Conservation (phyloP, 768 basidiomycete species). For the Lactifluus piperatus region DNA sequence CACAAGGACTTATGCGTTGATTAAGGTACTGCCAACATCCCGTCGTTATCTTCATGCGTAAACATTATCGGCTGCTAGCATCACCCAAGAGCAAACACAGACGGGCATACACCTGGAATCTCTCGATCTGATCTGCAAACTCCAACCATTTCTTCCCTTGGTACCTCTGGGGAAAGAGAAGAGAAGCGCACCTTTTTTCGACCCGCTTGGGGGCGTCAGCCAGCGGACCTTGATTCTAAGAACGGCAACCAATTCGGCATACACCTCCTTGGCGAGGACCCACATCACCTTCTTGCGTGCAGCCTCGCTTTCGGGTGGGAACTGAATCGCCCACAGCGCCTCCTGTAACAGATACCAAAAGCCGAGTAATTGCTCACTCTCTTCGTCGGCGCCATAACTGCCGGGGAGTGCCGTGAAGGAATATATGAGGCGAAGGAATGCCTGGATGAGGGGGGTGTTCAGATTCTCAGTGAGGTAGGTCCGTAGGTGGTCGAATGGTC, state of each 20-base stretch:
- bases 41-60: constrained; percentile 53
- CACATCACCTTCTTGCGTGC: constrained; percentile 33
- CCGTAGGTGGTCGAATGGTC: constrained; percentile 81
- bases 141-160: constrained; percentile 8
- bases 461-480: constrained; percentile 67
- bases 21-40: constrained; percentile 80
- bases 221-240: constrained; percentile 69
- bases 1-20: constrained; percentile 61
- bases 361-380: constrained; percentile 77
- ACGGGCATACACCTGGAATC: constrained; percentile 60
- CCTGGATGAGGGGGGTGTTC: constrained; percentile 46
- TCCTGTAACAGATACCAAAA: constrained; percentile 94
- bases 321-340: constrained; percentile 65
- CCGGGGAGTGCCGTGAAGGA: constrained; percentile 68
- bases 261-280: constrained; percentile 63
- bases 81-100: not conserved
- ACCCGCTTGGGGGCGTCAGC: constrained; percentile 43
- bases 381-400: constrained; percentile 74
- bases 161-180: not conserved
- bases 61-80: not conserved
- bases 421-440: constrained; percentile 61
- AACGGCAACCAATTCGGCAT: constrained; percentile 65
- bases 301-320: constrained; percentile 32
- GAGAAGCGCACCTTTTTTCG: constrained; percentile 56
- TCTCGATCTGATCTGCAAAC: constrained; percentile 63